Base-by-base conservation (phyloP, 2,329 filamentous ascomycete species). In the Verticillium dahliae region DNA sequence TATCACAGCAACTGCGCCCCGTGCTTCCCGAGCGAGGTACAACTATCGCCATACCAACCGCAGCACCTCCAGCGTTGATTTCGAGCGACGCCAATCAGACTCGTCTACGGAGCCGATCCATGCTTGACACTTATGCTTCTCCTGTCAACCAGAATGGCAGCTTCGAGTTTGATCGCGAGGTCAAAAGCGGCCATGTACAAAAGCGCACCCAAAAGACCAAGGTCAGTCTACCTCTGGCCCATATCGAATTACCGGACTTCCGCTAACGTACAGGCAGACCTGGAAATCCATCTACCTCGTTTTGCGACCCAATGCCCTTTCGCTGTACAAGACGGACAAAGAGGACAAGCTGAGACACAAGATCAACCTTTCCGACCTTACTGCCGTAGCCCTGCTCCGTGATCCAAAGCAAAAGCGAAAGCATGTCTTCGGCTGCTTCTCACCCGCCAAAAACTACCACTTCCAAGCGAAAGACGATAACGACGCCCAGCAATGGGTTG, bases 181-280 rank as follows among this genome's bases (percentile, higher is more conserved):
- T 98, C 74, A 98, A 96, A 78, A 87, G 89, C 62, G 93, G 94
- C 62, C 90, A 89, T 67, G 87, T 97, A 45, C 85, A 90, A 71
- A 96, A 96, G 76, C 87, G 94, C 67, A 96, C 92, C 18, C 90
- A 93, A 69, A 97, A 94, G 80, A 98, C 94, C 63, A 97, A 96
- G 88, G 91, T 92, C 75, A 61, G 73, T 65, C 41, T 55, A 39
- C 58, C 22, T 59, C 14, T 9, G 58, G 31, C 57, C 59, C 39
- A 18, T 15, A 15, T 56, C 31, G n/a, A 31, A 34, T 34, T 9
- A 14, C 27, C 18, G 11, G 14, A 5, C 18, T 13, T 31, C 54
- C 27, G 54, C 54, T 34, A 35, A 33, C 54, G 3, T 56, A 6
- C 56, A n/a, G 10, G 13, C 61, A 97, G 87, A 88, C 90, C 65